phyloP scores from a whole-genome alignment of 805 yeast genomes.

The Isabelozyma pseudorhagii region DNA sequence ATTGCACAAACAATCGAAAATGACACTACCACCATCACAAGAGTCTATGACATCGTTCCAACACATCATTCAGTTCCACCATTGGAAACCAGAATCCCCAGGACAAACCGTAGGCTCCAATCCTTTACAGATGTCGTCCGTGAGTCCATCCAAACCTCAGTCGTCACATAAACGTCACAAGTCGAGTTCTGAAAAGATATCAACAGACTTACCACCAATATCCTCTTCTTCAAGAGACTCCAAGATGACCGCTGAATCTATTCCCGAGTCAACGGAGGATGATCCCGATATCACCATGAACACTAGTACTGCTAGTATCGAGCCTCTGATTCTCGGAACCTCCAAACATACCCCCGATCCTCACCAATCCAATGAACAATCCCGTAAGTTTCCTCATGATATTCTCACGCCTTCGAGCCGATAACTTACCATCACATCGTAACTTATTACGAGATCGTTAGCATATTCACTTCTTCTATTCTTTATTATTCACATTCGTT shows the following conservation, averaged over 20 bases:
- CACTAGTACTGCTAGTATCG: constrained; percentile 1
- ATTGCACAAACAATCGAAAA: constrained; percentile 24
- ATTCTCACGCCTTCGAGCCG: too few species aligned
- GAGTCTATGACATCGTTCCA: constrained; percentile 47
- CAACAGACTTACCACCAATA: not conserved
- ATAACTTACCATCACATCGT: too few species aligned
- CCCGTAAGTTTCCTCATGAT: too few species aligned
- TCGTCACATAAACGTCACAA: constrained; percentile 37
- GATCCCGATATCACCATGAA: constrained; percentile 14
- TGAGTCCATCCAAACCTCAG: too few species aligned
- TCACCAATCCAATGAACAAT: too few species aligned
- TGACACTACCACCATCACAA: constrained; percentile 26
- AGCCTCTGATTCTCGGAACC: too few species aligned
- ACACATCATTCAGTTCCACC: constrained; percentile 54
- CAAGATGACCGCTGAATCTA: constrained; percentile 3
- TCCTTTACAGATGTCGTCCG: too few species aligned
- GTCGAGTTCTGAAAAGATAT: constrained; percentile 23
- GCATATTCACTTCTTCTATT: too few species aligned
- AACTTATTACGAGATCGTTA: too few species aligned
- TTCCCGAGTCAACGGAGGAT: not conserved
- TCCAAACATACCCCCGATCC: too few species aligned
- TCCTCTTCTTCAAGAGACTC: constrained; percentile 20
- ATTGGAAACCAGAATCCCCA: constrained; percentile 47
- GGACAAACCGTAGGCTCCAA: too few species aligned
- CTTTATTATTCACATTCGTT: too few species aligned